phyloP scores from a whole-genome alignment of 345 rosid genomes.

The Melaleuca quinquenervia region DNA sequence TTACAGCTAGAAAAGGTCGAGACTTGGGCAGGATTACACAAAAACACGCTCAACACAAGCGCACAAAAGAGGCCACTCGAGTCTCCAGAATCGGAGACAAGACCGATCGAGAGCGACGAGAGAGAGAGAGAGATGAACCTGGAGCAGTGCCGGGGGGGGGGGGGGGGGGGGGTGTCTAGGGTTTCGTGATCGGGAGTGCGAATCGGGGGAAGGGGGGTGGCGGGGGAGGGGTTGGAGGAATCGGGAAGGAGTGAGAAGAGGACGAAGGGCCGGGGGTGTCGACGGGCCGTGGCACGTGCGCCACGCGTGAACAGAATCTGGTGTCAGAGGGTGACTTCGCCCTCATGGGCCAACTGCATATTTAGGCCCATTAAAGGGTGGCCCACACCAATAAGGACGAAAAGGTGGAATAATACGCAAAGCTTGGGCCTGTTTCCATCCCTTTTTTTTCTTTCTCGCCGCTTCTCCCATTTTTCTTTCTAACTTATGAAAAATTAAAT shows the following conservation, averaged over 20 bases:
- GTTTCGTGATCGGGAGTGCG: background rate
- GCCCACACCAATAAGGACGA: background rate
- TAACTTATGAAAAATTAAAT: background rate
- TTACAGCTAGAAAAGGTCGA: background rate
- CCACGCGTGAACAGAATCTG: no score
- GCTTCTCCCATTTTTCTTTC: background rate
- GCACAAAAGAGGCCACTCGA: background rate
- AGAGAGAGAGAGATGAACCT: background rate
- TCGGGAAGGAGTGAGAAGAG: background rate
- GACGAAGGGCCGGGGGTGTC: background rate
- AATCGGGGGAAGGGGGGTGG: background rate
- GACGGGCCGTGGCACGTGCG: background rate
- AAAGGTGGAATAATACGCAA: no score
- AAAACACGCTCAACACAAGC: background rate
- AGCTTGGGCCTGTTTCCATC: no score
- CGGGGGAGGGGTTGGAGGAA: background rate
- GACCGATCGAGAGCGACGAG: background rate
- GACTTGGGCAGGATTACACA: background rate
- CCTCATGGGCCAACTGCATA: background rate
- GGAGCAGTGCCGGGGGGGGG: background rate
- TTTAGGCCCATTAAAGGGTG: background rate
- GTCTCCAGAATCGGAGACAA: background rate
- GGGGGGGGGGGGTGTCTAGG: background rate
- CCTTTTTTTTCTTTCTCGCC: background rate
- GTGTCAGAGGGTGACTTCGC: background rate